Evolutionary conservation across 805 yeast species (phyloP).

Genomic region (Lachancea dasiensis): DNA sequence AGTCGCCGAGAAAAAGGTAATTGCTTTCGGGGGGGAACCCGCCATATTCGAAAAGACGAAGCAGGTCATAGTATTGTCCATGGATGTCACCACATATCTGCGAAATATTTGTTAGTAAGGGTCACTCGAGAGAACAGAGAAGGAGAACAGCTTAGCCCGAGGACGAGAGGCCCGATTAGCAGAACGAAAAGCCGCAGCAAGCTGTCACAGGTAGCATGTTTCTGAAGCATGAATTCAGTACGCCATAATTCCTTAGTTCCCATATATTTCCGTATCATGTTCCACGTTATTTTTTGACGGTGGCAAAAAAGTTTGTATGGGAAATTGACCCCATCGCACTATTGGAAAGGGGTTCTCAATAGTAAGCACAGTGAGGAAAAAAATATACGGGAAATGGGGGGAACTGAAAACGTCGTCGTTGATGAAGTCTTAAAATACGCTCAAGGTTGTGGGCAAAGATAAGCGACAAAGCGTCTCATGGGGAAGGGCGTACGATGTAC

Average conservation of each 20-base stretch:
- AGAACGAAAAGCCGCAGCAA: no score
- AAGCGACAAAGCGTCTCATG: neutral
- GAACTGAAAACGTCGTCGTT: no score
- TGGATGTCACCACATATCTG: conserved; percentile 95
- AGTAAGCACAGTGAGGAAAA: no score
- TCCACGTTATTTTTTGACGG: conserved; percentile 3
- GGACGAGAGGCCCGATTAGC: no score
- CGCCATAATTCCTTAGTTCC: neutral
- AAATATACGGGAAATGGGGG: neutral
- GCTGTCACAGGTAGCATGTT: neutral
- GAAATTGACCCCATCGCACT: conserved; percentile 1
- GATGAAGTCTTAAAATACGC: no score
- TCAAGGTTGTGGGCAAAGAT: no score
- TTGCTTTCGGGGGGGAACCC: conserved; percentile 99
- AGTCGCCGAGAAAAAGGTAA: conserved; percentile 92
- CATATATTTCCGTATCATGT: neutral
- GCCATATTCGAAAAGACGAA: conserved; percentile 94
- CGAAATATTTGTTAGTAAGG: conserved; percentile 9
- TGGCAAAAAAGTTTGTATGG: conserved; percentile 2
- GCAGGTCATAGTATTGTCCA: conserved; percentile 94
- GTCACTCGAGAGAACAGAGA: neutral
- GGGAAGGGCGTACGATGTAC: neutral
- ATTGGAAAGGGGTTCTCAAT: conserved; percentile 5
- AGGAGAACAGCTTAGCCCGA: no score
- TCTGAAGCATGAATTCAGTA: neutral